phyloP scores from a whole-genome alignment of 148 eudicot genomes.

The Rhododendron simsii region DNA sequence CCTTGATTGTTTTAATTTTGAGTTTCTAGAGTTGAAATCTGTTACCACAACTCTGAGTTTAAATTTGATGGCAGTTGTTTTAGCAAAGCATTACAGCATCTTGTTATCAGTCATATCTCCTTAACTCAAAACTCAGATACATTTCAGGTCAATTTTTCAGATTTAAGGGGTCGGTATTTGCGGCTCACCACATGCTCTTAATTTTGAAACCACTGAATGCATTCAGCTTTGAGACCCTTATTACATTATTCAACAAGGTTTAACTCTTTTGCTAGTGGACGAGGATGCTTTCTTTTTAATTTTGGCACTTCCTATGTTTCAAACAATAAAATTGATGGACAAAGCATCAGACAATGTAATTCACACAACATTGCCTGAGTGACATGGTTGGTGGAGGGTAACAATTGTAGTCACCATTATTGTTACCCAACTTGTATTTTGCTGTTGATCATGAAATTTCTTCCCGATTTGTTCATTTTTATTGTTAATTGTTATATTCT shows the following conservation, averaged over 20 bases:
- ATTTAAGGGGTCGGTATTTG: not conserved
- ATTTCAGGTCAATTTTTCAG: not conserved
- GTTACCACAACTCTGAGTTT: not conserved
- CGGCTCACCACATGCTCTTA: not conserved
- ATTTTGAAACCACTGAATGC: slow-evolving; percentile 1
- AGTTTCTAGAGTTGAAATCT: not conserved
- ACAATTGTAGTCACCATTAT: not conserved
- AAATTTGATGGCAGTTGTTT: not conserved
- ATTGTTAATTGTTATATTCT: not conserved
- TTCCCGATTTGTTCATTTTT: not conserved
- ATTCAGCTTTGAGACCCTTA: not conserved
- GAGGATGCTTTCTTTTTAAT: not conserved
- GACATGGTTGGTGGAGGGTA: slow-evolving; percentile 8
- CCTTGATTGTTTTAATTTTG: not conserved
- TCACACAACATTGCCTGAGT: not conserved
- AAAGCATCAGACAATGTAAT: not conserved
- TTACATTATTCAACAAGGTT: not conserved
- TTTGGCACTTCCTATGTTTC: not conserved
- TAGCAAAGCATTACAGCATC: not conserved
- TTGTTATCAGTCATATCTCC: not conserved
- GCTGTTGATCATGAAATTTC: not conserved
- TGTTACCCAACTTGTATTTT: not conserved
- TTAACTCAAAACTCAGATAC: not conserved
- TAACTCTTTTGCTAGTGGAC: not conserved
- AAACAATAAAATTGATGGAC: not conserved